Percentiles rank a stretch among this genome's conserved stretches.
Conservation (phyloP, 352 stramenopile genomes). For the Phytophthora constricta region DNA sequence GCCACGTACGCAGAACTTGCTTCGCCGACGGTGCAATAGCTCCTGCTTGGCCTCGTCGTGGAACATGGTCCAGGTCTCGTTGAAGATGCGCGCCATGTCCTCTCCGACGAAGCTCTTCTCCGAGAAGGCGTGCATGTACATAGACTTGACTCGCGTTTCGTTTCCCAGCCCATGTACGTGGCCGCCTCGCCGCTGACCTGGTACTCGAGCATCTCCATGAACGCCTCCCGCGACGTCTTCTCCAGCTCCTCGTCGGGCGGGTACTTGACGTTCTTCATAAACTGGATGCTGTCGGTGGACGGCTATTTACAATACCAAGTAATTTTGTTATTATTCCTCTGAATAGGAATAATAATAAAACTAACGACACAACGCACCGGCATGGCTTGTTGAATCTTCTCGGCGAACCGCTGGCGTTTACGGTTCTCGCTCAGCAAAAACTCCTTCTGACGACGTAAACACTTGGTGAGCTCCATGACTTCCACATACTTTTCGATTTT, state of each 20-base stretch:
- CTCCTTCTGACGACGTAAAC: slow-evolving; percentile 84
- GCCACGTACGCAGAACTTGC: slow-evolving; percentile 84
- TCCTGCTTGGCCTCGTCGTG: slow-evolving; percentile 80
- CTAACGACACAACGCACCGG: slow-evolving; percentile 44
- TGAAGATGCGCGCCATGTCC: slow-evolving; percentile 80
- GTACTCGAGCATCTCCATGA: slow-evolving; percentile 86
- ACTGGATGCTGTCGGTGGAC: slow-evolving; percentile 87
- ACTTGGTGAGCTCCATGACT: slow-evolving; percentile 90
- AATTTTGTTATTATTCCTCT: slow-evolving; percentile 12
- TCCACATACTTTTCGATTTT: slow-evolving; percentile 91
- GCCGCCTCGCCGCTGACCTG: slow-evolving; percentile 70
- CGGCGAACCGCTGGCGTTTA: slow-evolving; percentile 85
- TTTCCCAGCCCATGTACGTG: slow-evolving; percentile 79
- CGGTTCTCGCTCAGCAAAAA: slow-evolving; percentile 87
- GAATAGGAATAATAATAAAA: background rate
- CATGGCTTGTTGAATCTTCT: slow-evolving; percentile 89
- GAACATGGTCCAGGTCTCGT: slow-evolving; percentile 80
- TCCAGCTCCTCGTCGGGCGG: slow-evolving; percentile 78
- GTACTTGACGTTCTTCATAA: slow-evolving; percentile 91
- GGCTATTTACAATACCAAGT: slow-evolving; percentile 42
- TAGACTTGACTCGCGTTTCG: slow-evolving; percentile 86
- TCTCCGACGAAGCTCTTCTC: slow-evolving; percentile 74
- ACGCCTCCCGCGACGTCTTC: slow-evolving; percentile 76
- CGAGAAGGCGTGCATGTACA: slow-evolving; percentile 85
- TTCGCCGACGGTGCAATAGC: slow-evolving; percentile 72